These are phyloP conservation scores for Diaporthe citri DNA, from an alignment of 2,329 filamentous ascomycete genomes.

Conservation along the genomic window DNA sequence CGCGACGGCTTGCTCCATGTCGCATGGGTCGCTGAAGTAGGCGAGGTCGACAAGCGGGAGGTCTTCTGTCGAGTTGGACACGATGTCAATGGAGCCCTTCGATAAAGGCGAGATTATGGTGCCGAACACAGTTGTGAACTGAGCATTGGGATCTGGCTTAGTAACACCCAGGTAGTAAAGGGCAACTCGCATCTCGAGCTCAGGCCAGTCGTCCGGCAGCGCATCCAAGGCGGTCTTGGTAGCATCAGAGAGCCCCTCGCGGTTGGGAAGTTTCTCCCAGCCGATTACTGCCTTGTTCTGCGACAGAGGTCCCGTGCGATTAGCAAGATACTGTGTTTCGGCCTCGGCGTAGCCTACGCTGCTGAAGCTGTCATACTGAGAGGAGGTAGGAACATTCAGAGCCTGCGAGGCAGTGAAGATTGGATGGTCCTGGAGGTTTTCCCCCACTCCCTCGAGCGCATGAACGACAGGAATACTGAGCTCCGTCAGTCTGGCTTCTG, in stretches of 20 bases:
- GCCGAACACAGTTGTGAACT: slow-evolving; percentile 14
- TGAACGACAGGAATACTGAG: slow-evolving; percentile 47
- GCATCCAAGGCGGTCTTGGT: slow-evolving; percentile 32
- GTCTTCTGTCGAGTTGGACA: slow-evolving; percentile 47
- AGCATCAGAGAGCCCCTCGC: slow-evolving; percentile 20
- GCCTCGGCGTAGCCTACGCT: not conserved
- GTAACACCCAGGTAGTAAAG: slow-evolving; percentile 37
- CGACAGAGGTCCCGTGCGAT: slow-evolving; percentile 16
- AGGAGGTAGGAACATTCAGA: slow-evolving; percentile 27
- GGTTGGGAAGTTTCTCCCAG: slow-evolving; percentile 37
- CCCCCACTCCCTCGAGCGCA: slow-evolving; percentile 45
- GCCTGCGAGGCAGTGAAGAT: slow-evolving; percentile 42
- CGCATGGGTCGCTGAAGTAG: slow-evolving; percentile 47
- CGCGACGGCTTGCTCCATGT: slow-evolving; percentile 40
- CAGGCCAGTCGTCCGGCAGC: slow-evolving; percentile 36
- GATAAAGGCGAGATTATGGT: slow-evolving; percentile 45
- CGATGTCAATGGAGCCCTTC: slow-evolving; percentile 52
- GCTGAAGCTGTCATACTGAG: slow-evolving; percentile 32
- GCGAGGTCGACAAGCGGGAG: slow-evolving; percentile 54
- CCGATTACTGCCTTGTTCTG: slow-evolving; percentile 14
- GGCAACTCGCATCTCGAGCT: slow-evolving; percentile 35
- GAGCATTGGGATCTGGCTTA: not conserved
- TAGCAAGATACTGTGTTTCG: slow-evolving; percentile 1
- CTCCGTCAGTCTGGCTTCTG: slow-evolving; percentile 46
- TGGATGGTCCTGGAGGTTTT: slow-evolving; percentile 37